Evolutionary conservation across 371 early-diverging fungal genomes (phyloP).

Genomic region (Actinomortierella wolfii): DNA sequence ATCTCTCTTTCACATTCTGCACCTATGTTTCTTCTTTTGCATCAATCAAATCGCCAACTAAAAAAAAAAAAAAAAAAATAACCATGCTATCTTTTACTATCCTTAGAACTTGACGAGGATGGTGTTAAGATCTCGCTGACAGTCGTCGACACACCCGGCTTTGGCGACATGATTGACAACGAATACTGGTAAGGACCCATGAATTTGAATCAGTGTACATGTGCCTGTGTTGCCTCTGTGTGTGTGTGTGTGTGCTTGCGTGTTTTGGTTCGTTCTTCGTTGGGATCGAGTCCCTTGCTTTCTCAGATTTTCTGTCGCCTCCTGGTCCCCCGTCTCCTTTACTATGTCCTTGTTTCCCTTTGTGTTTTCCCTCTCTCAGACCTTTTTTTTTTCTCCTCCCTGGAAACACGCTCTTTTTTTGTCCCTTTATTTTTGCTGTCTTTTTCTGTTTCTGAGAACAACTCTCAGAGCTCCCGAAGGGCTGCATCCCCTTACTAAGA

Average conservation of each 20-base stretch:
- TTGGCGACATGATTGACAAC: slow-evolving; percentile 92
- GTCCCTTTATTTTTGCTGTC: background rate
- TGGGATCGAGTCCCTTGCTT: too few species aligned
- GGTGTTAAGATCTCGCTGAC: slow-evolving; percentile 87
- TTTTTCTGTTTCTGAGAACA: background rate
- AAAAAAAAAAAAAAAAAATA: too few species aligned
- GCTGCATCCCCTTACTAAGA: too few species aligned
- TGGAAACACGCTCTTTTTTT: too few species aligned
- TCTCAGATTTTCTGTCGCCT: slow-evolving; percentile 3
- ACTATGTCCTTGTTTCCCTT: background rate
- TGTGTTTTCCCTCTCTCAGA: background rate
- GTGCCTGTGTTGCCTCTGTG: too few species aligned
- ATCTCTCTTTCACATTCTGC: too few species aligned
- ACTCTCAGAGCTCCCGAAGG: too few species aligned
- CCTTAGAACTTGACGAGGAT: slow-evolving; percentile 92
- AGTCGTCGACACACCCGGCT: slow-evolving; percentile 97
- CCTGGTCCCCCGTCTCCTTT: slow-evolving; percentile 4
- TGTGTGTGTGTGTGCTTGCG: too few species aligned
- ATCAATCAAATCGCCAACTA: too few species aligned
- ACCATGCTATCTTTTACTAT: background rate
- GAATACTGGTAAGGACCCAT: slow-evolving; percentile 61
- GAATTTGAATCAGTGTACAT: too few species aligned
- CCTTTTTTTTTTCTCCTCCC: background rate
- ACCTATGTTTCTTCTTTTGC: too few species aligned
- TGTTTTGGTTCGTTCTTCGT: too few species aligned